Conservation (phyloP, 306 rosid genomes). For the Canavalia ensiformis region DNA sequence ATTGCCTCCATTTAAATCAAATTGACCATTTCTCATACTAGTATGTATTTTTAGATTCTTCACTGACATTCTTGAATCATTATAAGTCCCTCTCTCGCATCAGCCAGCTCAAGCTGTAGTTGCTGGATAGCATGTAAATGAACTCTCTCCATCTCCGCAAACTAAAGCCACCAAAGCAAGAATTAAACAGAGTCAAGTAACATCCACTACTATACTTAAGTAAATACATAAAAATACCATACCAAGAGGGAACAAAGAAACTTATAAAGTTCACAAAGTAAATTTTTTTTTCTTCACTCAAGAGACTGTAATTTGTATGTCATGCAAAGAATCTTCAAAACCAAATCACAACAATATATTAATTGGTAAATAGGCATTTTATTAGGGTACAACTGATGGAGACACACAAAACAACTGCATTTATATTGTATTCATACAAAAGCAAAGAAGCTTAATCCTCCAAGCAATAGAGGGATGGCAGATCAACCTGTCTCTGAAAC, state of each 20-base stretch:
- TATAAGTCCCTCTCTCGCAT: constrained; percentile 79
- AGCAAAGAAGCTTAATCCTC: not conserved
- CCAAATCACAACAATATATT: constrained; percentile 15
- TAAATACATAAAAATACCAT: constrained; percentile 2
- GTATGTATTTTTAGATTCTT: too few relatives aligned
- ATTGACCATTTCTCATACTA: too few relatives aligned
- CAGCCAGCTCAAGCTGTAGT: constrained; percentile 90
- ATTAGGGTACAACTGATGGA: constrained; percentile 2
- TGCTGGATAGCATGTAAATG: constrained; percentile 89
- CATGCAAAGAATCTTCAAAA: constrained; percentile 30
- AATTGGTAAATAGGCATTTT: not conserved
- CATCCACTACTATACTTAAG: not conserved
- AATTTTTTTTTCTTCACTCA: not conserved
- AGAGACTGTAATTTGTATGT: not conserved
- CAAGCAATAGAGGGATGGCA: constrained; percentile 18
- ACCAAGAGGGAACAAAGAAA: not conserved
- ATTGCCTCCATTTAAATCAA: constrained; percentile 68
- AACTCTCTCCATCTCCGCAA: constrained; percentile 91
- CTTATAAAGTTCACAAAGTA: constrained; percentile 1
- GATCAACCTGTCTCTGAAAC: constrained; percentile 91
- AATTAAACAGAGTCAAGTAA: constrained; percentile 29
- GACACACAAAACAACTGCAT: not conserved
- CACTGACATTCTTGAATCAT: constrained; percentile 66
- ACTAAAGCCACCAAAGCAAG: constrained; percentile 63
- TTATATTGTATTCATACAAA: not conserved